Evolutionary conservation across 306 rosid species (phyloP).

Genomic region (Quercus rubra): DNA sequence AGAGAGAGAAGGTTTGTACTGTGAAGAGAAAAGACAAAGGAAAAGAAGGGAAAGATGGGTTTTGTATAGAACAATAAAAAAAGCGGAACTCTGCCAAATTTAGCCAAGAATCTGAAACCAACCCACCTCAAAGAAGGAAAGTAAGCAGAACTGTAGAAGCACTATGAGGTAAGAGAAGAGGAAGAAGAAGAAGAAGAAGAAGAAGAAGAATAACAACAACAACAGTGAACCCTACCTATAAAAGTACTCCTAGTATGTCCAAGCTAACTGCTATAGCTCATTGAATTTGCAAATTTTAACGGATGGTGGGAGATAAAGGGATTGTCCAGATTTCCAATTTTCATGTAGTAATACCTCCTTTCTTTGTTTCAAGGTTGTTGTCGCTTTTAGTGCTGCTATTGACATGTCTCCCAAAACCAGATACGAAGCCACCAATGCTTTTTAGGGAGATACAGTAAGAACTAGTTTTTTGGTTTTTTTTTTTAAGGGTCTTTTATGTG

Average conservation of each 20-base stretch:
- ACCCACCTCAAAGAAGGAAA: not conserved
- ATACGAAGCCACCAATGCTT: constrained; percentile 1
- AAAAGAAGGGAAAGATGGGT: not conserved
- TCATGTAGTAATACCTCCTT: not conserved
- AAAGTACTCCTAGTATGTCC: no score
- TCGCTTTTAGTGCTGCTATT: not conserved
- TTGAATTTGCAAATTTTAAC: not conserved
- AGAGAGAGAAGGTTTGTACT: not conserved
- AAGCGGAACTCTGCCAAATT: not conserved
- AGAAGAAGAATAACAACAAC: not conserved
- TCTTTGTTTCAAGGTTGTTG: no score
- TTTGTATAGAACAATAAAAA: not conserved
- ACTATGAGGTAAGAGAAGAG: no score
- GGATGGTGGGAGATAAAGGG: not conserved
- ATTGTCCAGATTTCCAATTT: not conserved
- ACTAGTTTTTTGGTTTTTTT: not conserved
- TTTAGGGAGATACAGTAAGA: not conserved
- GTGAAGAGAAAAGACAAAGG: not conserved
- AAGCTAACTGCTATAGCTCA: no score
- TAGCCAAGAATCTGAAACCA: not conserved
- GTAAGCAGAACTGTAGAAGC: not conserved
- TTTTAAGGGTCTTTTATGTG: not conserved
- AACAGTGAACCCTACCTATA: not conserved
- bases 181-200: not conserved
- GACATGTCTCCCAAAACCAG: not conserved